Evolutionary conservation across 2,329 filamentous ascomycete genomes (phyloP), one percentile per base, ranked within the genome.

Genomic region (Capronia coronata): DNA sequence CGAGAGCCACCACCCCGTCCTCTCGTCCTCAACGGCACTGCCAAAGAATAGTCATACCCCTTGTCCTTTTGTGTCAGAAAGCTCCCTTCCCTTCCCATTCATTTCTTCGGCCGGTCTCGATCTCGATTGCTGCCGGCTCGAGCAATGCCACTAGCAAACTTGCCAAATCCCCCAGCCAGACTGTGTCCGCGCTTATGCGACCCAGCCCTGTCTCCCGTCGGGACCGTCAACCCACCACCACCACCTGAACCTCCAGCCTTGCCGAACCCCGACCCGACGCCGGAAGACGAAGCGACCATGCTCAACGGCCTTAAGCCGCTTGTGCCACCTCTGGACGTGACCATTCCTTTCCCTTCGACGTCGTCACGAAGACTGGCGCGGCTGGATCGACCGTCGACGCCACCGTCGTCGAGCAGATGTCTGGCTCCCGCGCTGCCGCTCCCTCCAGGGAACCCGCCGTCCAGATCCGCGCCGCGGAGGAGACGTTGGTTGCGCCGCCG

Each of bases 61-160:
- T n/a, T n/a, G n/a, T n/a, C n/a, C n/a, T n/a, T n/a, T n/a, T n/a
- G n/a, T n/a, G n/a, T n/a, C n/a, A n/a, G n/a, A n/a, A n/a, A n/a
- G n/a, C n/a, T n/a, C n/a, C n/a, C n/a, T n/a, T n/a, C n/a, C n/a
- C n/a, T n/a, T n/a, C n/a, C n/a, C n/a, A n/a, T 23, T 41, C 25
- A 55, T 21, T 55, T 51, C 45, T 58, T 59, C 9, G 46, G 40
- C 51, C 52, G 59, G 11, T 60, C 58, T 18, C 56, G 48, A 46
- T 59, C 58, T 30, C 43, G 46, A 37, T 46, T 53, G 2, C 45
- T 37, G 48, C 79, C 80, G 37, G 82, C 80, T 37, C 82, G 73
- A 13, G 86, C 83, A 27, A 84, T 84, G n/a, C 83, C 84, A 39
- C 82, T 82, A 3, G 61, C 49, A 46, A 60, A 59, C 42, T 57